Base-by-base conservation (phyloP, 2,329 filamentous ascomycete genomes). In the Aspergillus fijiensis region DNA sequence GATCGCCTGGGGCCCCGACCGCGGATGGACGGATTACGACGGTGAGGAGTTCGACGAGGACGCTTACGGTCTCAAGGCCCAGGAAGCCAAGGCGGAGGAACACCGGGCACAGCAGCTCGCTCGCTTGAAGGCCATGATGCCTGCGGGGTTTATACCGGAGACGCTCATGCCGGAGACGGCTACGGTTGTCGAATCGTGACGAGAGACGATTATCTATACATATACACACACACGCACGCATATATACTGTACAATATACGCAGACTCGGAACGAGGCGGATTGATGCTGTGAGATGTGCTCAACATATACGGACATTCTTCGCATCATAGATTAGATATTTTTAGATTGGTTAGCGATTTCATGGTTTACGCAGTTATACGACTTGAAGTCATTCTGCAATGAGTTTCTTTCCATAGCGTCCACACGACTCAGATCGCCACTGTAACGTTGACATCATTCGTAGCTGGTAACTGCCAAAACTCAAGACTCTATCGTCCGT, bases 1-100 rank as follows among this genome's bases (percentile, higher is more conserved):
- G 58, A 69, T 78, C 33, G 70, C 67, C 5, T 78, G 77, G 74
- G 77, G 77, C n/a, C 72, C 71, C 27, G 71, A 75, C 47, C 72
- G 73, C 61, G 73, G 72, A 29, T 78, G 74, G 76, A 72, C 69
- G 51, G 72, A 76, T 48, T 63, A 60, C 23, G 70, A 74, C 56
- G 68, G 69, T 4, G 63, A 67, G 45, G 64, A 69, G 27, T 48
- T 55, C 42, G 27, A 50, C 23, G 57, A 49, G 10, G 57, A 63
- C 35, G 53, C 56, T 6, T 63, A 63, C 47, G 64, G 60, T n/a
- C 50, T 65, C 12, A 58, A 49, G 51, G 25, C 51, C 45, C 53
- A 55, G 42, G 49, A 57, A 2, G 49, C 42, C 16, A 29, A 19
- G 4, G 49, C 27, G 27, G 19, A 35, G 45, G 39, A 55, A 14